Conservation (phyloP, 2,329 filamentous ascomycete species). For the Herpotrichia juniperi region DNA sequence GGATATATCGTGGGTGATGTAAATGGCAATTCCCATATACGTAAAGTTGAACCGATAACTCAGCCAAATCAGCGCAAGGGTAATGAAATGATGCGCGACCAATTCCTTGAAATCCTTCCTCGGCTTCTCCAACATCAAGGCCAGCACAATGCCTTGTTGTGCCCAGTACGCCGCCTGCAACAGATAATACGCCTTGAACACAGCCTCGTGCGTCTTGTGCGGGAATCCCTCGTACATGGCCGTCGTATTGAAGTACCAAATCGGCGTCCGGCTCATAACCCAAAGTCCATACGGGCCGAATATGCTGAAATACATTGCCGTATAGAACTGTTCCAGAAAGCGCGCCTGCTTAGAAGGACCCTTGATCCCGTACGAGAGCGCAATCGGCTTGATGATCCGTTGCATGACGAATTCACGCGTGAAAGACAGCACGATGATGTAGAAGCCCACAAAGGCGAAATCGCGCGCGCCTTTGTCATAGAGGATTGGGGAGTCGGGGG, state of each 20-base stretch:
- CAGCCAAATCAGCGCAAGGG: constrained; percentile 78
- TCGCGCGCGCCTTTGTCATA: constrained; percentile 92
- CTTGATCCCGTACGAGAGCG: constrained; percentile 70
- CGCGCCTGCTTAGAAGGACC: constrained; percentile 80
- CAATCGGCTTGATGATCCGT: constrained; percentile 78
- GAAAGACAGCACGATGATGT: constrained; percentile 87
- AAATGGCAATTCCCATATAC: constrained; percentile 91
- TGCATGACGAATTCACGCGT: constrained; percentile 97
- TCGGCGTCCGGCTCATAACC: constrained; percentile 87
- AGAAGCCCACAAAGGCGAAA: constrained; percentile 86
- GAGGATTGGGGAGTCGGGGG: constrained; percentile 56
- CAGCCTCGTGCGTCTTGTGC: constrained; percentile 77
- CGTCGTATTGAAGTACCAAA: constrained; percentile 94
- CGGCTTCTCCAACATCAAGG: constrained; percentile 89
- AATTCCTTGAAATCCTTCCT: constrained; percentile 95
- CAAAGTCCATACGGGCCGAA: constrained; percentile 85
- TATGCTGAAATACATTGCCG: constrained; percentile 84
- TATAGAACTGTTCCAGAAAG: constrained; percentile 97
- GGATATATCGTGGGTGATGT: constrained; percentile 91
- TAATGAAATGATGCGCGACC: constrained; percentile 89
- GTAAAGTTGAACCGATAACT: constrained; percentile 98
- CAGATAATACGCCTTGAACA: constrained; percentile 95
- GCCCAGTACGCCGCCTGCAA: constrained; percentile 95
- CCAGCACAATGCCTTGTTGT: constrained; percentile 87
- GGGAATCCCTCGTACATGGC: constrained; percentile 92